These are phyloP conservation scores for Curvularia eragrostidis DNA, from an alignment of 2,329 filamentous ascomycete species.

Conservation along the genomic window DNA sequence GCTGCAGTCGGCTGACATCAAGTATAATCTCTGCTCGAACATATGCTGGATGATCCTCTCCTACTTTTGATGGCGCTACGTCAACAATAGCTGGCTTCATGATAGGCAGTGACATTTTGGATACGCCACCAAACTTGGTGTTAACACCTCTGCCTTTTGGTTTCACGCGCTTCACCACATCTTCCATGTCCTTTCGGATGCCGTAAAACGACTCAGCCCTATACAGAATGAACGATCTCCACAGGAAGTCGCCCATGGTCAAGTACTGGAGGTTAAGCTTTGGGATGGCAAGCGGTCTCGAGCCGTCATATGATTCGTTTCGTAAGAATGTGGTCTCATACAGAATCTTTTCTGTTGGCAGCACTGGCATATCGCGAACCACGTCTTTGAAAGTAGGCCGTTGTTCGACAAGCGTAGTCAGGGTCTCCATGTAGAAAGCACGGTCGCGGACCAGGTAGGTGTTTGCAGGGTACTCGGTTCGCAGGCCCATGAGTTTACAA, in stretches of 20 bases:
- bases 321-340: slow-evolving; percentile 81
- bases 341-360: slow-evolving; percentile 83
- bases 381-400: slow-evolving; percentile 82
- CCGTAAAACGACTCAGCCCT: slow-evolving; percentile 92
- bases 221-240: slow-evolving; percentile 89
- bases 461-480: slow-evolving; percentile 80
- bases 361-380: slow-evolving; percentile 71
- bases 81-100: slow-evolving; percentile 86
- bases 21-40: slow-evolving; percentile 86
- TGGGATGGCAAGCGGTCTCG: slow-evolving; percentile 84
- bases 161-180: slow-evolving; percentile 77
- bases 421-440: slow-evolving; percentile 70
- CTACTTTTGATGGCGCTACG: slow-evolving; percentile 81
- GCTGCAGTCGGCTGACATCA: slow-evolving; percentile 79
- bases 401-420: slow-evolving; percentile 77
- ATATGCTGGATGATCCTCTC: slow-evolving; percentile 79
- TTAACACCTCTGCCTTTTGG: slow-evolving; percentile 73
- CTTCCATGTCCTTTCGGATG: slow-evolving; percentile 88
- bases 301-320: slow-evolving; percentile 87
- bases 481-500: slow-evolving; percentile 74
- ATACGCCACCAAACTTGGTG: slow-evolving; percentile 78
- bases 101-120: slow-evolving; percentile 90
- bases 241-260: slow-evolving; percentile 94
- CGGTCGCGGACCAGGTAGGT: slow-evolving; percentile 69
- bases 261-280: slow-evolving; percentile 97